These are phyloP conservation scores for Calonectria ilicicola DNA, from an alignment of 2,329 filamentous ascomycete genomes.

Conservation along the genomic window DNA sequence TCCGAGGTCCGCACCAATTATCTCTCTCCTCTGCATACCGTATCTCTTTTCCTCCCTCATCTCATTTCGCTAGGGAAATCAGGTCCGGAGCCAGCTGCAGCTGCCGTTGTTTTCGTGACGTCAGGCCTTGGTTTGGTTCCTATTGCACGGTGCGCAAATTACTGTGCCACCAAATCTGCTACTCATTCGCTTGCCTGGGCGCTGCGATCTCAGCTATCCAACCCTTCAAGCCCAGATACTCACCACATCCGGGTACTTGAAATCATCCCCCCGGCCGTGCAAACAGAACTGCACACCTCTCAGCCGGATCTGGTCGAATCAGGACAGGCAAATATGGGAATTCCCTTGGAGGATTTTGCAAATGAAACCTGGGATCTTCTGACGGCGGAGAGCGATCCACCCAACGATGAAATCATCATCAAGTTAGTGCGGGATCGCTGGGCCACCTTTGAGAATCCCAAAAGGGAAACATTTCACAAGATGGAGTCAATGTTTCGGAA, in stretches of 20 bases:
- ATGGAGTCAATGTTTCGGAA: conserved; percentile 14
- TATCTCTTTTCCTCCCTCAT: conserved; percentile 26
- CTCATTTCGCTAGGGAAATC: conserved; percentile 26
- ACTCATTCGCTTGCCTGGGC: conserved; percentile 29
- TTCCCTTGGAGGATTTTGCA: conserved; percentile 14
- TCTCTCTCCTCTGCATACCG: conserved; percentile 24
- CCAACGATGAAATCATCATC: conserved; percentile 10
- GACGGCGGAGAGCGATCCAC: background rate
- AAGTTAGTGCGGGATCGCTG: background rate
- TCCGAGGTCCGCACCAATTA: conserved; percentile 25
- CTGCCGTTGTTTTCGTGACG: conserved; percentile 20
- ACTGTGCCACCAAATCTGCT: conserved; percentile 31
- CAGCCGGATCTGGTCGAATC: conserved; percentile 10
- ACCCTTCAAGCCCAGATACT: conserved; percentile 18
- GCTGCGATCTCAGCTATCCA: conserved; percentile 8
- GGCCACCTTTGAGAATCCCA: background rate
- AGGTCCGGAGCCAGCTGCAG: background rate
- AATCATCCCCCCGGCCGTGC: conserved; percentile 31
- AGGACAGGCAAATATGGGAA: conserved; percentile 5
- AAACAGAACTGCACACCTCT: conserved; percentile 21
- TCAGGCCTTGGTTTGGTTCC: conserved; percentile 25
- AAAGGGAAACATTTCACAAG: background rate
- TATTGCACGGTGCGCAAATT: conserved; percentile 22
- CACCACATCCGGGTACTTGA: conserved; percentile 26
- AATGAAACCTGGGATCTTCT: conserved; percentile 20